A percentile compares a stretch with the other conserved stretches of the same genome.
phyloP scores from a whole-genome alignment of 1,139 yeast genomes.

The Saccharomyces hybrid region DNA sequence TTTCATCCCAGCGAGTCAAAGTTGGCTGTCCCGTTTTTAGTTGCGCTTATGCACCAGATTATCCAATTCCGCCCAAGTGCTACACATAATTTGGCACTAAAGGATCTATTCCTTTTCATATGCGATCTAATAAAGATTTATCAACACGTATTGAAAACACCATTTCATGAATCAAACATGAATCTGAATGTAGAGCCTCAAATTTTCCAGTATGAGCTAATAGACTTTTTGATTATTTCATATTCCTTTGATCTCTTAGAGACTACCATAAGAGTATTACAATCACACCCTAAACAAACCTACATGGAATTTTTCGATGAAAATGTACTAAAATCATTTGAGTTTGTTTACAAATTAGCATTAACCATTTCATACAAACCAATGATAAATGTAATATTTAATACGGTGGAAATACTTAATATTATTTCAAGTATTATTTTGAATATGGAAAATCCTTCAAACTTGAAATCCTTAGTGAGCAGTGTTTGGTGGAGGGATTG shows the following conservation, averaged over 20 bases:
- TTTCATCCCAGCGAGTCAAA: slow-evolving; percentile 23
- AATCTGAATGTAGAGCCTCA: slow-evolving; percentile 20
- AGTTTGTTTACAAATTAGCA: slow-evolving; percentile 21
- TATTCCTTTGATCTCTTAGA: slow-evolving; percentile 53
- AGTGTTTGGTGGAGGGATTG: slow-evolving; percentile 27
- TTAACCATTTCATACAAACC: slow-evolving; percentile 30
- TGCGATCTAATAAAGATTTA: slow-evolving; percentile 25
- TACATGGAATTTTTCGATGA: slow-evolving; percentile 18
- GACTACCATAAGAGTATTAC: slow-evolving; percentile 28
- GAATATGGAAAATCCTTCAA: neutral
- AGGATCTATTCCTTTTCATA: slow-evolving; percentile 20
- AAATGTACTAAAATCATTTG: slow-evolving; percentile 15
- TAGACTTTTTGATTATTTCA: slow-evolving; percentile 44
- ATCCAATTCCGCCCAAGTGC: slow-evolving; percentile 54
- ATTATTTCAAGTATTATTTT: slow-evolving; percentile 18
- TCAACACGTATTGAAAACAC: slow-evolving; percentile 23
- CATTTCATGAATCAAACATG: slow-evolving; percentile 15
- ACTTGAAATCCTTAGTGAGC: slow-evolving; percentile 7
- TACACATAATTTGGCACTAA: slow-evolving; percentile 34
- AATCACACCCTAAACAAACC: slow-evolving; percentile 12
- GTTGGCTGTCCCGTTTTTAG: slow-evolving; percentile 44
- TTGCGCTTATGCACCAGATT: slow-evolving; percentile 46
- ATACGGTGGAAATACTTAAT: slow-evolving; percentile 22
- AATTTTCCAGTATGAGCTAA: slow-evolving; percentile 32
- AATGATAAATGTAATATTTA: slow-evolving; percentile 22